Evolutionary conservation across 805 yeast genomes (phyloP).

Genomic region (Pichia exigua): DNA sequence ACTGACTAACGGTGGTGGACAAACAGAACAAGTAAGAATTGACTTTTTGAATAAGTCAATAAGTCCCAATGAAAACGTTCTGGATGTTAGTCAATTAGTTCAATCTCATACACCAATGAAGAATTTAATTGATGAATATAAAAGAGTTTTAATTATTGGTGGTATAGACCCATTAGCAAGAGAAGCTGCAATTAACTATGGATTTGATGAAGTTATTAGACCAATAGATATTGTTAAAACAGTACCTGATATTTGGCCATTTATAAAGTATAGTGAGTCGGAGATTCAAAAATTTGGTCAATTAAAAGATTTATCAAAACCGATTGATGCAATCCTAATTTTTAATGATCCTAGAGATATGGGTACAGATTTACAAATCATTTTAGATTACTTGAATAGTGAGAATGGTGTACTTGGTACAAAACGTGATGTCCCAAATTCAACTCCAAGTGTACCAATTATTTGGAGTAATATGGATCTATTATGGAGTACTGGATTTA

Average conservation of each 20-base stretch:
- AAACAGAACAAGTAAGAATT: slow-evolving; percentile 53
- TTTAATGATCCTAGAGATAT: slow-evolving; percentile 87
- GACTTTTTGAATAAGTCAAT: slow-evolving; percentile 35
- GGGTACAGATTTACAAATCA: slow-evolving; percentile 78
- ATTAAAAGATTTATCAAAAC: slow-evolving; percentile 21
- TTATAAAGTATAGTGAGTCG: slow-evolving; percentile 42
- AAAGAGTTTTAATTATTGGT: slow-evolving; percentile 73
- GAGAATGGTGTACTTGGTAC: slow-evolving; percentile 60
- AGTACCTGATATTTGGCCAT: slow-evolving; percentile 57
- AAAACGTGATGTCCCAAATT: slow-evolving; percentile 31
- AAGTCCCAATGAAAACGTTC: slow-evolving; percentile 22
- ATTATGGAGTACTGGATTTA: slow-evolving; percentile 80
- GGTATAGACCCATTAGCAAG: slow-evolving; percentile 69
- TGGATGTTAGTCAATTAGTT: slow-evolving; percentile 53
- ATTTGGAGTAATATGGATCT: slow-evolving; percentile 79
- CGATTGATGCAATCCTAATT: slow-evolving; percentile 70
- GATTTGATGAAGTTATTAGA: slow-evolving; percentile 65
- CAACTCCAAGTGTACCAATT: slow-evolving; percentile 58
- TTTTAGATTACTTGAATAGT: slow-evolving; percentile 60
- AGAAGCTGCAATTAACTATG: slow-evolving; percentile 67
- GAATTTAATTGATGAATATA: slow-evolving; percentile 41
- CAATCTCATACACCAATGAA: slow-evolving; percentile 86
- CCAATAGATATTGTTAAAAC: slow-evolving; percentile 63
- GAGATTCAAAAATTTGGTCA: slow-evolving; percentile 33
- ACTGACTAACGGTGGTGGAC: slow-evolving; percentile 89